Evolutionary conservation across 1,284 basidiomycete species (phyloP).

Genomic region (Sporisorium graminicola): DNA sequence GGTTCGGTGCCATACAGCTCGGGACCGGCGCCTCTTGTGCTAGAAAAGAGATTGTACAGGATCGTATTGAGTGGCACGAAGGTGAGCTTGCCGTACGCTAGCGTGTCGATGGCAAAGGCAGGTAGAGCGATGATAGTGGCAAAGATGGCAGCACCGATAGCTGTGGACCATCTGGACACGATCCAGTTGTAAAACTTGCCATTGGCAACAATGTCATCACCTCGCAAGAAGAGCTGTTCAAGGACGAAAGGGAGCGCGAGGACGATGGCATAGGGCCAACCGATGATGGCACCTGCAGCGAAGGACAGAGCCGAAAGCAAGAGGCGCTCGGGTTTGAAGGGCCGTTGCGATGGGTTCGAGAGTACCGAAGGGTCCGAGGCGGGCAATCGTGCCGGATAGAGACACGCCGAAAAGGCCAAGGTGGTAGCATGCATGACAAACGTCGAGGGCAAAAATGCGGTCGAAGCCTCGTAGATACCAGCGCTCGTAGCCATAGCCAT

Average conservation of each 20-base stretch:
- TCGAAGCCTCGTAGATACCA: conserved; percentile 91
- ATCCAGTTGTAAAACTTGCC: conserved; percentile 21
- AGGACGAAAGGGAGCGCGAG: conserved; percentile 88
- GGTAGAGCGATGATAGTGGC: conserved; percentile 77
- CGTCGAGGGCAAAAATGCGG: conserved; percentile 80
- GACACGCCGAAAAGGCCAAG: conserved; percentile 82
- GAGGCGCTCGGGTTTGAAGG: conserved; percentile 56
- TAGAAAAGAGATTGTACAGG: conserved; percentile 87
- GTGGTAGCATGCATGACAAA: conserved; percentile 93
- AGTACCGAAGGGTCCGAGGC: conserved; percentile 35
- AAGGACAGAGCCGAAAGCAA: conserved; percentile 78
- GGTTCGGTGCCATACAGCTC: conserved; percentile 94
- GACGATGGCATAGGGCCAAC: conserved; percentile 94
- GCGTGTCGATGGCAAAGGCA: conserved; percentile 75
- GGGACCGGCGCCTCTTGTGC: conserved; percentile 78
- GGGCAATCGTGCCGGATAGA: conserved; percentile 75
- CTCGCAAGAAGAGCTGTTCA: conserved; percentile 87
- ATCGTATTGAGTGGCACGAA: conserved; percentile 94
- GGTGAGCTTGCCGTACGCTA: conserved; percentile 84
- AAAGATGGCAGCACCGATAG: conserved; percentile 75
- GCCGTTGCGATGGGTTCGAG: conserved; percentile 36
- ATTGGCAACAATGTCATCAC: conserved; percentile 70
- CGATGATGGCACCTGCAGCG: conserved; percentile 86
- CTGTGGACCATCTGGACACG: conserved; percentile 75
- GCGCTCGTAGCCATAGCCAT: conserved; percentile 86